phyloP scores from a whole-genome alignment of 345 rosid species.

The Eucalyptus sideroxylon region DNA sequence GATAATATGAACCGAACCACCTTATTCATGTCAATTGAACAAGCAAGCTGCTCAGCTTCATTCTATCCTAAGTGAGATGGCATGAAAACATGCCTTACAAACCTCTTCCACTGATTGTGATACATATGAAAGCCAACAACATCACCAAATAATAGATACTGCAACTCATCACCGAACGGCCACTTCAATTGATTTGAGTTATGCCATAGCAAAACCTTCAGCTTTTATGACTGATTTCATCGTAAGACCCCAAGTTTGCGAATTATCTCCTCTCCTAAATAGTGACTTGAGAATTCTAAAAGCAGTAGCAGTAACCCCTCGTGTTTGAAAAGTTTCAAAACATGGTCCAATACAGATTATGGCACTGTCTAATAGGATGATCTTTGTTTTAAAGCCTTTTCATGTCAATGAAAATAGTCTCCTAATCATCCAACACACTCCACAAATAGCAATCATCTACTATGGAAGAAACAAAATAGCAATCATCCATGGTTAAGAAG shows the following conservation, averaged over 20 bases:
- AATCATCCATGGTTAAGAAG: background rate
- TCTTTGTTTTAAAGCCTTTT: background rate
- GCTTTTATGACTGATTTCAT: background rate
- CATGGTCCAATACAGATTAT: background rate
- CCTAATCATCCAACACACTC: background rate
- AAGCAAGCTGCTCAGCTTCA: background rate
- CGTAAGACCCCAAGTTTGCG: background rate
- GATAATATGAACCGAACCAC: background rate
- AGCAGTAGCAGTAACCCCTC: background rate
- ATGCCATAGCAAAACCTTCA: background rate
- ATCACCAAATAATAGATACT: background rate
- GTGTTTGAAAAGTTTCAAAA: background rate
- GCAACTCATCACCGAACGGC: background rate
- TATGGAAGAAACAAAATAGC: background rate
- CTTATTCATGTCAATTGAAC: background rate
- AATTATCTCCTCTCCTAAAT: background rate
- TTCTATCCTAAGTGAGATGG: background rate
- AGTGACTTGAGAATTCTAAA: background rate
- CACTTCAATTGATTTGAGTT: background rate
- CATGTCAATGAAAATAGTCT: background rate
- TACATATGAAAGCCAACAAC: background rate
- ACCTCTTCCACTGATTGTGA: background rate
- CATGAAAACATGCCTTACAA: background rate
- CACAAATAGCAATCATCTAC: background rate
- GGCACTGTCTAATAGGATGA: background rate